A percentile compares a stretch with the other conserved stretches of the same genome.
Evolutionary conservation across 164 flowering plant genomes (phyloP).

Genomic region (Piper betle): DNA sequence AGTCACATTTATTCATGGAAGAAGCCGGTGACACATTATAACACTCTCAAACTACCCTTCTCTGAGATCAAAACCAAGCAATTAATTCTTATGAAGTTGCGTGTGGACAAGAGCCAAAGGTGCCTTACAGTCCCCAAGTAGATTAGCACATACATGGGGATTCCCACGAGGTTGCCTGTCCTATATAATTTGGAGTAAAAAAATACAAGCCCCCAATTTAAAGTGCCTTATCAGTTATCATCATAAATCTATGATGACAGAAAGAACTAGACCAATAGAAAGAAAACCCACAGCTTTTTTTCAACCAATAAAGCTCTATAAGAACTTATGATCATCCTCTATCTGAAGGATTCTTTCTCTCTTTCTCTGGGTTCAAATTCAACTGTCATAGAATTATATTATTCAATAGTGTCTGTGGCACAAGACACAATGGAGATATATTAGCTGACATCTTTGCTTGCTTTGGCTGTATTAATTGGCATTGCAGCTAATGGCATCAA

Average conservation of each 20-base stretch:
- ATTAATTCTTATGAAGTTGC: no score
- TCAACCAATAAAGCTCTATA: no score
- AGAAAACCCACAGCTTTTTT: no score
- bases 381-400: background rate
- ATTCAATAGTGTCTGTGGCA: conserved; percentile 9
- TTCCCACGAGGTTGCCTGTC: conserved; percentile 9
- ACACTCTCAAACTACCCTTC: background rate
- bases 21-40: background rate
- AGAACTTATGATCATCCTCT: no score
- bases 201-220: no score
- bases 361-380: no score
- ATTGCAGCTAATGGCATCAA: conserved; percentile 12
- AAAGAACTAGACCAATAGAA: no score
- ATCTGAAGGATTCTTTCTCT: no score
- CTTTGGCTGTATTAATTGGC: conserved; percentile 7
- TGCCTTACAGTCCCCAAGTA: background rate
- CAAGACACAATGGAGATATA: conserved; percentile 16
- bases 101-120: background rate
- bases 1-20: background rate
- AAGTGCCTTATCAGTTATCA: no score
- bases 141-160: conserved; percentile 10
- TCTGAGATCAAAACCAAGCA: background rate
- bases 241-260: no score
- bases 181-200: no score
- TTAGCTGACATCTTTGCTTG: conserved; percentile 29